Evolutionary conservation across 2,329 filamentous ascomycete genomes (phyloP).

Genomic region (Alternaria tenuissima): DNA sequence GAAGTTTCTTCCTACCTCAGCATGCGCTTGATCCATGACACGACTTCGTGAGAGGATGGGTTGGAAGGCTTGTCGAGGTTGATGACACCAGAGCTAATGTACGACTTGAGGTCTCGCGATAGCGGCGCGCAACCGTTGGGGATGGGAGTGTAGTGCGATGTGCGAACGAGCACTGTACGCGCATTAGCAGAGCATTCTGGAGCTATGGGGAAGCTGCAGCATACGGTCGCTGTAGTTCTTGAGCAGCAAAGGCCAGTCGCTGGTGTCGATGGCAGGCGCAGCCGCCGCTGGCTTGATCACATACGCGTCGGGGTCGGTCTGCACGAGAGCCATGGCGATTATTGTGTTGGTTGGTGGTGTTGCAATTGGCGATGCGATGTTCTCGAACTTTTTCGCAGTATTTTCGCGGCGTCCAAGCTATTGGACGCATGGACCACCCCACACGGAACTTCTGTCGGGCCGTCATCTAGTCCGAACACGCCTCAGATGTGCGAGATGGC

Average conservation of each 20-base stretch:
- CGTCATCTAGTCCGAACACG: conserved; percentile 2
- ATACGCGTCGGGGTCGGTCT: conserved; percentile 69
- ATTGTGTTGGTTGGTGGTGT: conserved; percentile 30
- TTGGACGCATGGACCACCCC: conserved; percentile 9
- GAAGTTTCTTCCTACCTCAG: conserved; percentile 67
- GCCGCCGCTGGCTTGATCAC: conserved; percentile 91
- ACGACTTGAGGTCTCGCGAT: conserved; percentile 95
- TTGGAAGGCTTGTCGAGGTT: conserved; percentile 98
- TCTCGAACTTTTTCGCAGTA: conserved; percentile 37
- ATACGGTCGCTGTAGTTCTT: conserved; percentile 95
- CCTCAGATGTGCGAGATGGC: background rate
- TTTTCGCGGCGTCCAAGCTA: conserved; percentile 23
- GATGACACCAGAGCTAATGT: conserved; percentile 96
- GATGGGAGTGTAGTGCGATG: conserved; percentile 96
- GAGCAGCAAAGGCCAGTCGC: conserved; percentile 89
- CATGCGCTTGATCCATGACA: conserved; percentile 99
- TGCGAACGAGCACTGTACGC: conserved; percentile 81
- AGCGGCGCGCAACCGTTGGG: conserved; percentile 89
- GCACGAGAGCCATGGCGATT: conserved; percentile 48
- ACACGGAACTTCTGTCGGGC: conserved; percentile 11
- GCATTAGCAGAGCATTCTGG: conserved; percentile 31
- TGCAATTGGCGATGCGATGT: conserved; percentile 39
- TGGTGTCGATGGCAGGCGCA: conserved; percentile 81
- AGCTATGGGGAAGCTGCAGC: conserved; percentile 54
- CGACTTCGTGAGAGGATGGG: conserved; percentile 97